Conservation (phyloP, 225 moss, liverwort and hornwort genomes). For the Rhytidiadelphus loreus region DNA sequence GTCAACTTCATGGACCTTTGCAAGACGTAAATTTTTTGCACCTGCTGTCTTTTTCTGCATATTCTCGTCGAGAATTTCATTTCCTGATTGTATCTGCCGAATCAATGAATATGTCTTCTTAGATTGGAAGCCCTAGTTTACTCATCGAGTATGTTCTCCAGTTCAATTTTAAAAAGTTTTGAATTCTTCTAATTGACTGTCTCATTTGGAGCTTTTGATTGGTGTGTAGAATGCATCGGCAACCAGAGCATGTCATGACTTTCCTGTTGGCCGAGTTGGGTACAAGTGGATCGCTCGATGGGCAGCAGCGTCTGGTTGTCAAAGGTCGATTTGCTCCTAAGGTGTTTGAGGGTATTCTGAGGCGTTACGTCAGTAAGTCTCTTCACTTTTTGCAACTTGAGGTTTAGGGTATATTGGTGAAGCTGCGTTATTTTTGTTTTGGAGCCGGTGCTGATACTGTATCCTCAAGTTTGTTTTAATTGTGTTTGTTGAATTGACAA, state of each 20-base stretch:
- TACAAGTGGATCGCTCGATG: constrained; percentile 85
- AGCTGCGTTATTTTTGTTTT: neutral
- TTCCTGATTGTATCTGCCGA: neutral
- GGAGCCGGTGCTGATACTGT: neutral
- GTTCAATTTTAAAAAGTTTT: neutral
- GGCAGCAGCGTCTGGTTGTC: constrained; percentile 82
- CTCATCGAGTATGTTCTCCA: neutral
- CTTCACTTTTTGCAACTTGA: neutral
- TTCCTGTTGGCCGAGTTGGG: constrained; percentile 84
- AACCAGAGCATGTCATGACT: constrained; percentile 96
- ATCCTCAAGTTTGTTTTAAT: neutral
- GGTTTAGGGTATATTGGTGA: neutral
- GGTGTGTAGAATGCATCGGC: constrained; percentile 70
- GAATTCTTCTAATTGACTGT: neutral
- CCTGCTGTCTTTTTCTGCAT: neutral
- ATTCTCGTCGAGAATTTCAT: neutral
- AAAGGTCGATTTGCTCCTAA: constrained; percentile 87
- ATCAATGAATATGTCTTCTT: neutral
- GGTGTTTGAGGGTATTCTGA: constrained; percentile 88
- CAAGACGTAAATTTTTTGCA: constrained; percentile 55
- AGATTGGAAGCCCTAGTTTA: neutral
- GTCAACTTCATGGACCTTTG: constrained; percentile 95
- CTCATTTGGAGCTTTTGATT: neutral
- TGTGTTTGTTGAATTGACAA: neutral
- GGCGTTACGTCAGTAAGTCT: constrained; percentile 93